Evolutionary conservation across 805 yeast genomes (phyloP), one percentile per base, ranked within the genome.

Genomic region (Brettanomyces custersianus): DNA sequence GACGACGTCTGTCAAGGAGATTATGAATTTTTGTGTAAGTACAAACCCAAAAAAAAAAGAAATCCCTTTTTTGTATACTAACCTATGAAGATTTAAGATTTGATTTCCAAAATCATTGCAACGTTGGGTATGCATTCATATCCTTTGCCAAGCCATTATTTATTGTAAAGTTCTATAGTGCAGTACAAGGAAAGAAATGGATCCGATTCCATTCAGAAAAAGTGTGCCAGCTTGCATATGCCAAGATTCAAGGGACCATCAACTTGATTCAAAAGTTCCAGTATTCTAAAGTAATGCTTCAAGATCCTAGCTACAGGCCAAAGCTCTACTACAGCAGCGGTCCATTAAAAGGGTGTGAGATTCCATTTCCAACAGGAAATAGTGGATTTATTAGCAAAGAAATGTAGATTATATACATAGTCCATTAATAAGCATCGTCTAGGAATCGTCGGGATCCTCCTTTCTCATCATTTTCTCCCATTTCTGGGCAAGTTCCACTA

Each of bases 401-500:
- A n/a, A n/a, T n/a, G n/a, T n/a, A n/a, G n/a, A n/a, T n/a, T n/a
- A n/a, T n/a, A n/a, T n/a, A n/a, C n/a, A n/a, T n/a, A n/a, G n/a
- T n/a, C n/a, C n/a, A n/a, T n/a, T n/a, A n/a, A n/a, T n/a, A n/a
- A n/a, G n/a, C n/a, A n/a, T n/a, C n/a, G n/a, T n/a, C n/a, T 25
- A 5, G 21, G 8, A 20, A 13, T 24, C 23, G 22, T 29, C 26
- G 26, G 58, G 52, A 22, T 40, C 38, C 34, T 46, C 43, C 33
- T 46, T 37, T 11, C 41, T 39, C 42, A 52, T 38, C 35, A 53
- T 27, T 25, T 38, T 51, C 6, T 47, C 49, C 86, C 86, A 80
- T 39, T 74, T 66, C 40, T 65, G 65, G 1, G 82, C 75, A 43
- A 83, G 59, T 34, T 80, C 87, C 10, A 73, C 77, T 70, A 86